Evolutionary conservation across 192 early-diverging fungal species (phyloP).

Genomic region (Jimgerdemannia flammicorona): DNA sequence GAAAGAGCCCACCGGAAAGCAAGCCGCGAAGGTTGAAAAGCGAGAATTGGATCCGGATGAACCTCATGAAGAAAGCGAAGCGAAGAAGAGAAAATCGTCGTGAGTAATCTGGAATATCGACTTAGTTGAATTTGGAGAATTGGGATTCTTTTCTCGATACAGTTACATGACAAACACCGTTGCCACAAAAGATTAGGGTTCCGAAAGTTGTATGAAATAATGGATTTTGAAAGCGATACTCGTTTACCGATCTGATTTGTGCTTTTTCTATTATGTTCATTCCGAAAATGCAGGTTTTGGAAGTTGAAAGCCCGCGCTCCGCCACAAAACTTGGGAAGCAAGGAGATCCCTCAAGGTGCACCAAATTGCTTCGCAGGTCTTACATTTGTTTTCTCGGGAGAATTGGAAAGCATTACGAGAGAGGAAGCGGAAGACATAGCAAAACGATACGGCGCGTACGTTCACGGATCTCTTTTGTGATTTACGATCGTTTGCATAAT

Average conservation of each 20-base stretch:
- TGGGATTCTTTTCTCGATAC: too few relatives aligned
- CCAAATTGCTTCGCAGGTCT: slow-evolving; percentile 43
- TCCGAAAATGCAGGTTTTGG: slow-evolving; percentile 6
- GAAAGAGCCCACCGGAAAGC: slow-evolving; percentile 2
- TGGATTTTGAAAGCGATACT: neutral
- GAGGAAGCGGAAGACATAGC: slow-evolving; percentile 79
- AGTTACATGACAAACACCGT: too few relatives aligned
- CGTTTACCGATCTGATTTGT: too few relatives aligned
- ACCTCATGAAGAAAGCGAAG: neutral
- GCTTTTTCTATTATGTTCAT: too few relatives aligned
- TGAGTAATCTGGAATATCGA: too few relatives aligned
- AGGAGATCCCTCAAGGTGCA: slow-evolving; percentile 17
- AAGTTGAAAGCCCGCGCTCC: slow-evolving; percentile 14
- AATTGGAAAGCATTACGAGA: slow-evolving; percentile 70
- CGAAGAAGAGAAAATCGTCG: slow-evolving; percentile 9
- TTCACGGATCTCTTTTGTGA: neutral
- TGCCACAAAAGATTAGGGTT: too few relatives aligned
- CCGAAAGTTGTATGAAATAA: too few relatives aligned
- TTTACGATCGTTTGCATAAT: too few relatives aligned
- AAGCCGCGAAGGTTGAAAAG: neutral
- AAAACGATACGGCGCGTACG: slow-evolving; percentile 82
- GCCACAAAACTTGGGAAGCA: slow-evolving; percentile 26
- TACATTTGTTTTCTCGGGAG: slow-evolving; percentile 95
- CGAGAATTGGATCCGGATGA: neutral
- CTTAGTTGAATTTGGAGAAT: too few relatives aligned